phyloP scores from a whole-genome alignment of 2,329 filamentous ascomycete species.

The Cladorrhinum sp. region DNA sequence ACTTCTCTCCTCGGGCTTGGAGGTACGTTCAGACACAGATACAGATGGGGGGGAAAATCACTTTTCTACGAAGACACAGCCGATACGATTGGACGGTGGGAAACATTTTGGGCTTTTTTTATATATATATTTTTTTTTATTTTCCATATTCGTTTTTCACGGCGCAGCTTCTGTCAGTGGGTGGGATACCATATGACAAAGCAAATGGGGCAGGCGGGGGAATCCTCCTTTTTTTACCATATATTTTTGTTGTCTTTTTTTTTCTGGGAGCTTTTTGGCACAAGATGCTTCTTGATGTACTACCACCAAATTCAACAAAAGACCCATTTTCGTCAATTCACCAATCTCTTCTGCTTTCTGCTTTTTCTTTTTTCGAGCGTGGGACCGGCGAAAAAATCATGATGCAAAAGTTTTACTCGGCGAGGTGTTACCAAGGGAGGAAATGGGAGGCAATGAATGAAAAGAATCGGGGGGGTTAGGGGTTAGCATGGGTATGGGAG shows the following conservation, averaged over 20 bases:
- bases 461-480: neutral
- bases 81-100: neutral
- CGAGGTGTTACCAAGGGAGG: neutral
- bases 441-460: neutral
- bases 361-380: slow-evolving; percentile 18
- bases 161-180: neutral
- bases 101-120: slow-evolving; percentile 1
- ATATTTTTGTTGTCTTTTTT: slow-evolving; percentile 19
- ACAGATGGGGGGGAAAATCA: slow-evolving; percentile 8
- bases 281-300: neutral
- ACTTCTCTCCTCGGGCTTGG: slow-evolving; percentile 29
- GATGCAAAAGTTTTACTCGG: slow-evolving; percentile 8
- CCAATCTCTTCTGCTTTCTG: neutral
- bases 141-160: slow-evolving; percentile 5
- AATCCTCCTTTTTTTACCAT: slow-evolving; percentile 1
- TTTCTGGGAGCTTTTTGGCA: slow-evolving; percentile 14
- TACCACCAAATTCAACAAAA: neutral
- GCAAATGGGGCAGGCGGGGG: neutral
- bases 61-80: slow-evolving; percentile 5
- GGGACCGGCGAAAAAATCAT: neutral
- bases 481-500: neutral
- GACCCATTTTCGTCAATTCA: slow-evolving; percentile 17
- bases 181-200: slow-evolving; percentile 21
- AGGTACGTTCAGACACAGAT: slow-evolving; percentile 16
- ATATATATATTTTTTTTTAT: slow-evolving; percentile 16